phyloP scores from a whole-genome alignment of 2,329 filamentous ascomycete species.

The Helminthosporium solani region DNA sequence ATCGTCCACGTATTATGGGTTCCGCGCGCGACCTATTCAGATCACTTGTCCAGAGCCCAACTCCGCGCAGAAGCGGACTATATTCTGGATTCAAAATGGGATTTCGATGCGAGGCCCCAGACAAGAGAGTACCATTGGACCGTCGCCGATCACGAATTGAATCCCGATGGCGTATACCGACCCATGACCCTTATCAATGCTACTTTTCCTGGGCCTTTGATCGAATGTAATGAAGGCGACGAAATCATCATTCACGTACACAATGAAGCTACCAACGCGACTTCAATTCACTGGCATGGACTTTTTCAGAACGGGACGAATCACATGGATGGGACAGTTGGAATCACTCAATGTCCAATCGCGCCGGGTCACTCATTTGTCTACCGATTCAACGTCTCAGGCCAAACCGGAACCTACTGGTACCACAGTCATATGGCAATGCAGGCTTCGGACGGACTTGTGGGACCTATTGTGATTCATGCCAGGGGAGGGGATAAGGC shows the following conservation, averaged over 20 bases:
- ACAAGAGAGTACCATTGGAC: conserved; percentile 62
- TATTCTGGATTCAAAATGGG: conserved; percentile 58
- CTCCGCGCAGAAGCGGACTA: conserved; percentile 43
- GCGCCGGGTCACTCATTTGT: conserved; percentile 47
- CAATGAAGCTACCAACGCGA: conserved; percentile 56
- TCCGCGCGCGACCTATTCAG: neutral
- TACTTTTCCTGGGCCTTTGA: conserved; percentile 43
- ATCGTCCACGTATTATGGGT: conserved; percentile 14
- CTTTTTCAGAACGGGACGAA: conserved; percentile 52
- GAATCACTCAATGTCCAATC: conserved; percentile 56
- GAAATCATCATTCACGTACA: conserved; percentile 65
- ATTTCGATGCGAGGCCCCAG: conserved; percentile 51
- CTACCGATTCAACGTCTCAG: conserved; percentile 39
- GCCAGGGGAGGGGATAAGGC: conserved; percentile 44
- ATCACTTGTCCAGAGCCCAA: conserved; percentile 2
- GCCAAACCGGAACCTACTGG: conserved; percentile 37
- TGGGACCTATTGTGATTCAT: conserved; percentile 41
- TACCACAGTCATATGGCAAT: conserved; percentile 43
- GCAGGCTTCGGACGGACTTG: conserved; percentile 46
- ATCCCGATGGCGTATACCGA: conserved; percentile 55
- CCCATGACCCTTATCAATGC: conserved; percentile 46
- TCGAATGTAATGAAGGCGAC: conserved; percentile 60
- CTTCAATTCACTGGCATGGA: conserved; percentile 64
- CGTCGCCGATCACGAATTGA: conserved; percentile 58
- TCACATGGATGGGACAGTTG: conserved; percentile 58